These are phyloP conservation scores for Aspergillus tubingensis DNA, from an alignment of 2,329 filamentous ascomycete genomes.

Conservation along the genomic window DNA sequence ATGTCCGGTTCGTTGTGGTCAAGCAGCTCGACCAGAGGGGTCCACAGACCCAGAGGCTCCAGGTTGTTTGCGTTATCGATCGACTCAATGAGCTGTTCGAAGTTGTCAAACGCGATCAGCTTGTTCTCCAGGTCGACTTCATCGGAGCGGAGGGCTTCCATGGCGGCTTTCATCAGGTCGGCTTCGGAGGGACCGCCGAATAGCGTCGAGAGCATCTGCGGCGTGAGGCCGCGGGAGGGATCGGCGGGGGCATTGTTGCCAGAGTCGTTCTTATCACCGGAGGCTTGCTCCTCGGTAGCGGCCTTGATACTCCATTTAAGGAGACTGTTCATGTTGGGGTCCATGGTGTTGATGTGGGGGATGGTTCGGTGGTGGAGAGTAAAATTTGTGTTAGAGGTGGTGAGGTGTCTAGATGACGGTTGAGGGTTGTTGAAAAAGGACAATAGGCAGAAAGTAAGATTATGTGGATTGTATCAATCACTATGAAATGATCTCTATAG, in stretches of 20 bases:
- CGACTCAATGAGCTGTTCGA: conserved; percentile 87
- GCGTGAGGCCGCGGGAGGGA: conserved; percentile 56
- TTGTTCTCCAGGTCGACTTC: conserved; percentile 72
- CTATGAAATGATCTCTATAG: not conserved
- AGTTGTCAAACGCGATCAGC: conserved; percentile 86
- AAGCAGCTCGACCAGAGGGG: conserved; percentile 73
- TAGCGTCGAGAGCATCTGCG: conserved; percentile 71
- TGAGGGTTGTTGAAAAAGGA: not conserved
- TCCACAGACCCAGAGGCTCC: conserved; percentile 76
- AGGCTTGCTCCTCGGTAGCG: conserved; percentile 46
- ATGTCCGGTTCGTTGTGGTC: conserved; percentile 69
- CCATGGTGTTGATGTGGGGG: conserved; percentile 45
- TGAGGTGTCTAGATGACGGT: not conserved
- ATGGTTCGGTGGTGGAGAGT: conserved; percentile 11
- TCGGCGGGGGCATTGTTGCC: conserved; percentile 33
- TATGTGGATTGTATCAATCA: not conserved
- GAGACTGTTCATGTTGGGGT: conserved; percentile 71
- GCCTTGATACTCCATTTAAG: conserved; percentile 77
- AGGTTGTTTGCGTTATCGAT: conserved; percentile 98
- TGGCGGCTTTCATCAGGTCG: conserved; percentile 84
- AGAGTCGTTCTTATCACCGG: conserved; percentile 34
- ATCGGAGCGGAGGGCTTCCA: conserved; percentile 71
- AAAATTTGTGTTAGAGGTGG: conserved; percentile 5
- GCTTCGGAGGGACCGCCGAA: conserved; percentile 86
- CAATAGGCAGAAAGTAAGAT: not conserved